Percentiles rank a stretch among this genome's conserved stretches.
phyloP scores from a whole-genome alignment of 495 filamentous ascomycete genomes.

The Penicillium canescens region DNA sequence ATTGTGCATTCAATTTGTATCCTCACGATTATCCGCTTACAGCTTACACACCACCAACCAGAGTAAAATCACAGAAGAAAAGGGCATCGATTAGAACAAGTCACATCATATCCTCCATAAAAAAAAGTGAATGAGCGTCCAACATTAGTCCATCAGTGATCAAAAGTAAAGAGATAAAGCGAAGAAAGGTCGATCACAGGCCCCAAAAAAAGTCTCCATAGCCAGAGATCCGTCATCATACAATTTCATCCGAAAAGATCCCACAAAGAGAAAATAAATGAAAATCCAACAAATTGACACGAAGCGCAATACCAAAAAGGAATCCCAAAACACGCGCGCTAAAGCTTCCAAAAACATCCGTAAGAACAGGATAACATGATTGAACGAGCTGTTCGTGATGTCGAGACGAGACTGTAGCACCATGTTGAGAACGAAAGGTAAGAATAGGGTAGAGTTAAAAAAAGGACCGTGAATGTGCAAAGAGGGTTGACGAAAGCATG shows the following conservation, averaged over 20 bases:
- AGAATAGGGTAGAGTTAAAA: conserved; percentile 7
- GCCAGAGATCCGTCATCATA: conserved; percentile 18
- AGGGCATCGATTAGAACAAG: conserved; percentile 7
- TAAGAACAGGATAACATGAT: conserved; percentile 4
- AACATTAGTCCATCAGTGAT: neutral
- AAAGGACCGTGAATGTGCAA: conserved; percentile 28
- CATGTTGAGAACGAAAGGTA: conserved; percentile 13
- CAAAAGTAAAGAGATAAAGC: neutral
- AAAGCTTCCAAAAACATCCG: conserved; percentile 8
- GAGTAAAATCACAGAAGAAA: neutral
- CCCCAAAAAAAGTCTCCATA: conserved; percentile 4
- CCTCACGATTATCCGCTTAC: neutral
- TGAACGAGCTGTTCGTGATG: conserved; percentile 5
- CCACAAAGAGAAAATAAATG: conserved; percentile 1
- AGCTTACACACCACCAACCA: neutral
- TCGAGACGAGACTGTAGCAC: conserved; percentile 2
- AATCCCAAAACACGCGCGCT: conserved; percentile 11
- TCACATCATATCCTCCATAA: neutral
- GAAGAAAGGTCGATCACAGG: neutral
- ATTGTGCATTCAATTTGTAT: too few species aligned
- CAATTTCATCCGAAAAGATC: conserved; percentile 24
- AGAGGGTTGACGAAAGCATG: conserved; percentile 15
- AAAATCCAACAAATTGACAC: conserved; percentile 8
- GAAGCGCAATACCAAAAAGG: neutral
- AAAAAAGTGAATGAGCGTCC: neutral